Evolutionary conservation across 208 protist genomes (phyloP).

Genomic region (Vickermania spadyakhi): DNA sequence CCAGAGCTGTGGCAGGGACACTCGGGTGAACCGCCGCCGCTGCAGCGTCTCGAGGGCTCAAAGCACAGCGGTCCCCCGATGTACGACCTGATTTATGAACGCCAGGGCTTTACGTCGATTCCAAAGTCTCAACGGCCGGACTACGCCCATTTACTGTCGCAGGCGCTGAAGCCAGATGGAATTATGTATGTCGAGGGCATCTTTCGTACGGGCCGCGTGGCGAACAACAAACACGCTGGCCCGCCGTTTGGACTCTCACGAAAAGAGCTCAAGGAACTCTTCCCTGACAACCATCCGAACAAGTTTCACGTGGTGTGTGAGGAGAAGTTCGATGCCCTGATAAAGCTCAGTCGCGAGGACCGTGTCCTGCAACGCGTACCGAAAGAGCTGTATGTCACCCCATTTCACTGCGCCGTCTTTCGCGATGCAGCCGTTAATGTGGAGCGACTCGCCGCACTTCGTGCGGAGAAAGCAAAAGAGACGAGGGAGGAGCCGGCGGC

Average conservation of each 20-base stretch:
- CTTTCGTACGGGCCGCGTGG: constrained; percentile 76
- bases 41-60: neutral
- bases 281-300: constrained; percentile 21
- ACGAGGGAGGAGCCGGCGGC: neutral
- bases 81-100: constrained; percentile 86
- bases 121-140: constrained; percentile 70
- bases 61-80: neutral
- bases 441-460: constrained; percentile 1
- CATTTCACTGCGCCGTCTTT: constrained; percentile 82
- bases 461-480: neutral
- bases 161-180: constrained; percentile 74
- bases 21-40: neutral
- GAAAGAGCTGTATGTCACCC: constrained; percentile 74
- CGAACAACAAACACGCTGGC: constrained; percentile 63
- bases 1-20: constrained; percentile 73
- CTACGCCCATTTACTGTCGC: constrained; percentile 75
- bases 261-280: constrained; percentile 69
- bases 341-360: constrained; percentile 69
- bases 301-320: constrained; percentile 83
- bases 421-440: constrained; percentile 43
- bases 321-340: constrained; percentile 78
- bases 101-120: constrained; percentile 76
- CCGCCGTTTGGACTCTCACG: constrained; percentile 66
- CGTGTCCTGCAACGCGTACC: constrained; percentile 68
- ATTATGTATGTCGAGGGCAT: constrained; percentile 85